Percentiles rank a stretch among this genome's conserved stretches.
phyloP scores from a whole-genome alignment of 257 asterid genomes.

The Penstemon eatonii region DNA sequence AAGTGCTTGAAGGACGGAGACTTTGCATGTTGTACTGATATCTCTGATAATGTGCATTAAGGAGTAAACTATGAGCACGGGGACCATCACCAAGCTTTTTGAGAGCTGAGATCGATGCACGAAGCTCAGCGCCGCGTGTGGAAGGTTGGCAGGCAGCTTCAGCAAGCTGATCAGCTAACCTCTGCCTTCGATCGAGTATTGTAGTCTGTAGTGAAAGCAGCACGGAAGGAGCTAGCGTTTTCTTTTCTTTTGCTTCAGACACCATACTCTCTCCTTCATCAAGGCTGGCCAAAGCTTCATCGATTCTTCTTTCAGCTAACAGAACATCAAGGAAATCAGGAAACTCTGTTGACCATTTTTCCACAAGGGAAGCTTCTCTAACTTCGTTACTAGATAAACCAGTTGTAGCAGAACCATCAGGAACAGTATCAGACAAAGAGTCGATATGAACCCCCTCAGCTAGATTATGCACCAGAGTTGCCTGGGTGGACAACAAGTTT shows the following conservation, averaged over 20 bases:
- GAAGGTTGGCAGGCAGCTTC: constrained; percentile 98
- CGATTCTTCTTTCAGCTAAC: constrained; percentile 94
- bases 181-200: constrained; percentile 78
- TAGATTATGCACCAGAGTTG: constrained; percentile 81
- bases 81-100: constrained; percentile 96
- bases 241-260: constrained; percentile 71
- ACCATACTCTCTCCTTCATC: constrained; percentile 81
- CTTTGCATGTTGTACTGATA: constrained; percentile 92
- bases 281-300: constrained; percentile 85
- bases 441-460: constrained; percentile 92
- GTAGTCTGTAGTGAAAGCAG: constrained; percentile 61
- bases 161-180: constrained; percentile 92
- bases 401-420: constrained; percentile 45
- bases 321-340: constrained; percentile 93
- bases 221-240: constrained; percentile 45
- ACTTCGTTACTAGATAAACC: constrained; percentile 48
- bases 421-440: constrained; percentile 53
- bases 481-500: constrained; percentile 94
- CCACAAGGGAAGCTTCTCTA: constrained; percentile 72
- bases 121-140: constrained; percentile 94
- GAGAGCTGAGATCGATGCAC: constrained; percentile 89
- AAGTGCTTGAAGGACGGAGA: constrained; percentile 92
- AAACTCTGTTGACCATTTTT: constrained; percentile 78
- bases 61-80: constrained; percentile 92
- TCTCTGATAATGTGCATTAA: constrained; percentile 89